Evolutionary conservation across 1,284 basidiomycete genomes (phyloP).

Genomic region (Termitomyces sp.): DNA sequence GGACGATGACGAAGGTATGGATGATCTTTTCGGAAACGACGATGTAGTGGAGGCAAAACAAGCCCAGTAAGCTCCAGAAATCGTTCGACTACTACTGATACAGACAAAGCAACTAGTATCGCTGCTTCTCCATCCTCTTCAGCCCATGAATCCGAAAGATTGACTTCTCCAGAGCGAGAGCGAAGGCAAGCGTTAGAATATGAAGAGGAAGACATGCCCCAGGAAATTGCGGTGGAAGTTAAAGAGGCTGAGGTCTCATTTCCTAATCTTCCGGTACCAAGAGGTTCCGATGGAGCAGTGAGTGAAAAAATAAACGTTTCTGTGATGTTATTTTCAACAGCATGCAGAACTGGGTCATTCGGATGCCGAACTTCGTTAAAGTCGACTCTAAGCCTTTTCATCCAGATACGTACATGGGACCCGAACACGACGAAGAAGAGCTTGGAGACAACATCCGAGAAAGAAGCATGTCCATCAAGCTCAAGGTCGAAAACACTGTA

Average conservation of each 20-base stretch:
- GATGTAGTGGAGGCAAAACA: constrained; percentile 49
- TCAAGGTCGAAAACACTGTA: constrained; percentile 87
- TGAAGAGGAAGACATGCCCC: constrained; percentile 68
- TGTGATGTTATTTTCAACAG: constrained; percentile 3
- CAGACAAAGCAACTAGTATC: constrained; percentile 16
- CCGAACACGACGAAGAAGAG: constrained; percentile 73
- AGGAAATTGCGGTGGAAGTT: constrained; percentile 47
- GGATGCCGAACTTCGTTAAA: constrained; percentile 80
- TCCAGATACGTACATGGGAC: constrained; percentile 73
- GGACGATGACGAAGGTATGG: constrained; percentile 61
- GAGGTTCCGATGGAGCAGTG: constrained; percentile 68
- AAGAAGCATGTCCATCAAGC: constrained; percentile 73
- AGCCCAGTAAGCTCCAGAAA: constrained; percentile 27
- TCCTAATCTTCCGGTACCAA: constrained; percentile 73
- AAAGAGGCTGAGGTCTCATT: constrained; percentile 71
- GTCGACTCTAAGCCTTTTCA: constrained; percentile 82
- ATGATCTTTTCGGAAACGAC: constrained; percentile 76
- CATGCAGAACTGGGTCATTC: constrained; percentile 72
- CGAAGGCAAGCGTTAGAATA: constrained; percentile 73
- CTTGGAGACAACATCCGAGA: constrained; percentile 57
- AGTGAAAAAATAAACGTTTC: constrained; percentile 21
- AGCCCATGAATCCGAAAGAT: constrained; percentile 55
- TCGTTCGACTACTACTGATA: constrained; percentile 8
- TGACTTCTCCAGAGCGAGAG: constrained; percentile 66
- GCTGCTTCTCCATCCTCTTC: constrained; percentile 45